Evolutionary conservation across 352 stramenopile genomes (phyloP), one percentile per base, ranked within the genome.

Genomic region (Phytophthora fragariaefolia): DNA sequence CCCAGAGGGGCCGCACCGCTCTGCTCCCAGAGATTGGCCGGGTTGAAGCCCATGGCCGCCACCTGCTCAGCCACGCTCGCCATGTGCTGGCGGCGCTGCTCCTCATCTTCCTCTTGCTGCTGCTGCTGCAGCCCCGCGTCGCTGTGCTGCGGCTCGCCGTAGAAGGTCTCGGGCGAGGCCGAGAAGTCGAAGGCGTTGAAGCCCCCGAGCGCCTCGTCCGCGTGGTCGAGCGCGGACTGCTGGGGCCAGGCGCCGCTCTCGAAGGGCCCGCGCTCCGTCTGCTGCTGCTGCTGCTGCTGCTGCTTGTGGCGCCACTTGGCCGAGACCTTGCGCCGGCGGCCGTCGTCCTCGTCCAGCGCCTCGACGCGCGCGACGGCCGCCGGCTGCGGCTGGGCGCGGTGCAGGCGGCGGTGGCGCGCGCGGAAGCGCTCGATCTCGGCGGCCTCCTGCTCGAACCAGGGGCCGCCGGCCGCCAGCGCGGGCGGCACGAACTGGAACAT

Each of bases 181-280:
- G 48, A 54, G 34, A 77, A 81, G 68, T 82, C 67, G 43, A 87
- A 84, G 10, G 78, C 73, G 54, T 80, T 77, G 24, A 80, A 72
- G 3, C 45, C 40, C 12, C 56, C 38, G 26, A 58, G 62, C 51
- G 62, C 45, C 51, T 61, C 64, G 17, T n/a, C n/a, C n/a, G 54
- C 45, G n/a, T 47, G 32, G 13, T 42, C 34, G 34, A 42, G n/a
- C n/a, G n/a, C n/a, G n/a, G 49, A 22, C 17, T 46, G 20, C 8
- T 53, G 50, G 7, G 22, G 28, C 63, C 63, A 70, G 22, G 51
- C 18, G 8, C 63, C 48, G n/a, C 70, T 63, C 3, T 66, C 56
- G 34, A 42, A 42, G 15, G 34, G 34, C 8, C 34, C 34, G 34
- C 13, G 34, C 13, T 42, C 4, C 34, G 34, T 13, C 5, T 38